These are phyloP conservation scores for barrel medic (Medicago truncatula) DNA, from an alignment of 306 rosid species.

Conservation along the genomic window DNA sequence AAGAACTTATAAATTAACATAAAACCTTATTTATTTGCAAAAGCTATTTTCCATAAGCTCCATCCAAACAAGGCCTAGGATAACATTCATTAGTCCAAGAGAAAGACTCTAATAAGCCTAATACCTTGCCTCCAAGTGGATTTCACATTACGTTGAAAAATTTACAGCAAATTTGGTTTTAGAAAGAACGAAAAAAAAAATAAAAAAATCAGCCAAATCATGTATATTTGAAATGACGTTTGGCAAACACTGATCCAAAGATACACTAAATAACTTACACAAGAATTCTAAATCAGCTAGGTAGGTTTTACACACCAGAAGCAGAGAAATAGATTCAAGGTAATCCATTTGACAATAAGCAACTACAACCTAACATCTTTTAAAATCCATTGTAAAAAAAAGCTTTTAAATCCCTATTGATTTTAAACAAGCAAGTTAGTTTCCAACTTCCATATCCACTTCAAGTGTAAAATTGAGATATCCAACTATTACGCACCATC, in stretches of 20 bases:
- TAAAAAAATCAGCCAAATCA: not conserved
- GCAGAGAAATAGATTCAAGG: conserved; percentile 2
- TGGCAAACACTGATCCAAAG: not conserved
- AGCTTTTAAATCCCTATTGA: not conserved
- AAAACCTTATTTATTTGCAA: no score
- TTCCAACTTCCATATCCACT: conserved; percentile 18
- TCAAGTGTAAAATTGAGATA: not conserved
- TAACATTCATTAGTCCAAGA: no score
- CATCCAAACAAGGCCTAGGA: no score
- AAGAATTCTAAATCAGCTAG: conserved; percentile 8
- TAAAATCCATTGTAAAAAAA: not conserved
- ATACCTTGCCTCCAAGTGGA: not conserved
- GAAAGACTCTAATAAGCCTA: no score
- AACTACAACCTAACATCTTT: conserved; percentile 1
- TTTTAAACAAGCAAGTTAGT: not conserved
- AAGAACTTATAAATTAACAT: no score
- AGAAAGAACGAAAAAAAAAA: no score
- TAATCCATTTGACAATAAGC: not conserved
- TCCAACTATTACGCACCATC: not conserved
- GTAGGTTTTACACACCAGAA: conserved; percentile 3
- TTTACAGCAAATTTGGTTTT: not conserved
- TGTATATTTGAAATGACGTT: not conserved
- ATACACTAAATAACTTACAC: not conserved
- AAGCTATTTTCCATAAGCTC: no score
- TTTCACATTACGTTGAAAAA: not conserved